Evolutionary conservation across 2,329 filamentous ascomycete genomes (phyloP).

Genomic region (Ascosphaera apis): DNA sequence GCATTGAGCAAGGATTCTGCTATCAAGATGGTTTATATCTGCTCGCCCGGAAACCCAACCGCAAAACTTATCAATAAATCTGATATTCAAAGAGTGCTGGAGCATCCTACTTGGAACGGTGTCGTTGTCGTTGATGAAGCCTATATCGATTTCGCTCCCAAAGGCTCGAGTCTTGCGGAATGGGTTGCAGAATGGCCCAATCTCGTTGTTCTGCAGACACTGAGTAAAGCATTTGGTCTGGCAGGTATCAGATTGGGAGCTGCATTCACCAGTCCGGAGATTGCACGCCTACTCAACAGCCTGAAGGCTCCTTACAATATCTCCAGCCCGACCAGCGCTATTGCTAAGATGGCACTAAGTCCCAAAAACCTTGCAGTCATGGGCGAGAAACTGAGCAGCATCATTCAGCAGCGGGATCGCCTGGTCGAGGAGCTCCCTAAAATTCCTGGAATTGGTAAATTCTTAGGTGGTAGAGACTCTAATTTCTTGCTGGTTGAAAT

Average conservation of each 20-base stretch:
- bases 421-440: constrained; percentile 49
- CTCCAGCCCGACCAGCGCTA: constrained; percentile 59
- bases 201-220: constrained; percentile 89
- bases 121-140: constrained; percentile 86
- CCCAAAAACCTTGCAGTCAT: constrained; percentile 47
- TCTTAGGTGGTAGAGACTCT: constrained; percentile 55
- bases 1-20: constrained; percentile 37
- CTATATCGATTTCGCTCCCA: constrained; percentile 80
- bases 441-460: constrained; percentile 55
- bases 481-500: constrained; percentile 91
- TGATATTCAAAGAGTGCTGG: constrained; percentile 49
- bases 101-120: constrained; percentile 86
- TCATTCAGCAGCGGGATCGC: constrained; percentile 55
- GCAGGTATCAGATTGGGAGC: constrained; percentile 80
- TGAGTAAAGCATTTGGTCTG: constrained; percentile 94
- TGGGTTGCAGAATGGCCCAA: constrained; percentile 89
- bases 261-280: constrained; percentile 51
- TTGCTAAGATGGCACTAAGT: constrained; percentile 52
- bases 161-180: constrained; percentile 60
- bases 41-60: constrained; percentile 88
- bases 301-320: constrained; percentile 96
- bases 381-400: constrained; percentile 42
- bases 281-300: constrained; percentile 65
- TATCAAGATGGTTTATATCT: constrained; percentile 81
- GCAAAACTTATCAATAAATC: constrained; percentile 53